A percentile compares a stretch with the other conserved stretches of the same genome.
Conservation (phyloP, 164 flowering plant species). For the Pachysandra terminalis region DNA sequence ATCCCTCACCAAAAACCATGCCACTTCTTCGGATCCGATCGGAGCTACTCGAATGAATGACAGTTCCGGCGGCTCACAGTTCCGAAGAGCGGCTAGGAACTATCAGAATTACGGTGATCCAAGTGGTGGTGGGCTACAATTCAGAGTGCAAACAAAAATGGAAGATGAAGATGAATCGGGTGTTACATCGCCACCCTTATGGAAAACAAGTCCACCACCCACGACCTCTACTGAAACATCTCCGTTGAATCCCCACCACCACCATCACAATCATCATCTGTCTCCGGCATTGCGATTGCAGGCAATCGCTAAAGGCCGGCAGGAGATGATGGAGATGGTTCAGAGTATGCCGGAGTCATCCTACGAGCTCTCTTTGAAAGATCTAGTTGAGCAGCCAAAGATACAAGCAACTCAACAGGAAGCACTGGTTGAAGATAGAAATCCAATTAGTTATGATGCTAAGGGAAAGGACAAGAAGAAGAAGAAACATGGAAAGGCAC, state of each 20-base stretch:
- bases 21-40: not conserved
- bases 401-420: not conserved
- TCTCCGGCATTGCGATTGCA: slow-evolving; percentile 34
- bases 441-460: not conserved
- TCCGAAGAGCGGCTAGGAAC: not conserved
- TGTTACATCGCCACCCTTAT: slow-evolving; percentile 45
- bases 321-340: slow-evolving; percentile 75
- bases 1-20: slow-evolving; percentile 7
- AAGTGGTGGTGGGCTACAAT: slow-evolving; percentile 15
- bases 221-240: slow-evolving; percentile 18
- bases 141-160: slow-evolving; percentile 5
- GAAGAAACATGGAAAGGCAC: not conserved
- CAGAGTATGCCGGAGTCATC: slow-evolving; percentile 59
- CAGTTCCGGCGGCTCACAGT: not conserved
- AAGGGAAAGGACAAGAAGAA: slow-evolving; percentile 17
- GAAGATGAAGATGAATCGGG: slow-evolving; percentile 27
- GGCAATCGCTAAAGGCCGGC: slow-evolving; percentile 52
- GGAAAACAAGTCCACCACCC: slow-evolving; percentile 35
- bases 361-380: slow-evolving; percentile 72
- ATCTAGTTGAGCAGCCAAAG: slow-evolving; percentile 50
- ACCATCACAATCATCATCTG: slow-evolving; percentile 12
- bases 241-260: slow-evolving; percentile 24
- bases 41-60: not conserved
- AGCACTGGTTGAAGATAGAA: slow-evolving; percentile 7
- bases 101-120: not conserved